Conservation (phyloP, 75 land plant genomes). For the Cryptomeria japonica region DNA sequence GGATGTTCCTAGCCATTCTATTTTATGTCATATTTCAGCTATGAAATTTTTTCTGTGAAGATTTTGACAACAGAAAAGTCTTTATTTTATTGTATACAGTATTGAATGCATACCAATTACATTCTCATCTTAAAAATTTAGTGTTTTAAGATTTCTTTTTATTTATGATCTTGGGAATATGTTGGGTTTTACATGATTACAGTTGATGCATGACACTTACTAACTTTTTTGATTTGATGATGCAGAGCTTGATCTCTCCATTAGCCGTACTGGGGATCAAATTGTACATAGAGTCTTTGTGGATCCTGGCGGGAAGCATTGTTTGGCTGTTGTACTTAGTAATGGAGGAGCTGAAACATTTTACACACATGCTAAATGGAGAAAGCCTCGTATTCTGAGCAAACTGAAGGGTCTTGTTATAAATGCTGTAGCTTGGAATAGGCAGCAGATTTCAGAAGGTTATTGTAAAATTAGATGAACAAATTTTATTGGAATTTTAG, state of each 20-base stretch:
- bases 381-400: constrained; percentile 62
- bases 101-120: background rate
- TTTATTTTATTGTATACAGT: background rate
- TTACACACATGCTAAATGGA: constrained; percentile 91
- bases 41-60: background rate
- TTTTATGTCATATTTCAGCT: background rate
- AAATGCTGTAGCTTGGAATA: constrained; percentile 93
- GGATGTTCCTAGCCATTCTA: background rate
- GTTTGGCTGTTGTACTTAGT: constrained; percentile 63
- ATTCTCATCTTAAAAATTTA: background rate
- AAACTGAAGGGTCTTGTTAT: constrained; percentile 76
- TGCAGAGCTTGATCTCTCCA: constrained; percentile 83
- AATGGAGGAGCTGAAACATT: constrained; percentile 73
- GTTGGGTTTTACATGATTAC: background rate
- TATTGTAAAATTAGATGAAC: background rate
- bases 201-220: background rate
- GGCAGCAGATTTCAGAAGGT: constrained; percentile 91
- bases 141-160: background rate
- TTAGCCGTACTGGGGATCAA: constrained; percentile 72
- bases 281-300: constrained; percentile 87
- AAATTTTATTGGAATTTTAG: background rate
- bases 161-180: background rate
- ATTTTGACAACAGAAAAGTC: background rate
- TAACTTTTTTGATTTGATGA: background rate
- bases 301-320: constrained; percentile 96